phyloP scores from a whole-genome alignment of 192 early-diverging fungal genomes.

The Umbelopsis ramanniana region DNA sequence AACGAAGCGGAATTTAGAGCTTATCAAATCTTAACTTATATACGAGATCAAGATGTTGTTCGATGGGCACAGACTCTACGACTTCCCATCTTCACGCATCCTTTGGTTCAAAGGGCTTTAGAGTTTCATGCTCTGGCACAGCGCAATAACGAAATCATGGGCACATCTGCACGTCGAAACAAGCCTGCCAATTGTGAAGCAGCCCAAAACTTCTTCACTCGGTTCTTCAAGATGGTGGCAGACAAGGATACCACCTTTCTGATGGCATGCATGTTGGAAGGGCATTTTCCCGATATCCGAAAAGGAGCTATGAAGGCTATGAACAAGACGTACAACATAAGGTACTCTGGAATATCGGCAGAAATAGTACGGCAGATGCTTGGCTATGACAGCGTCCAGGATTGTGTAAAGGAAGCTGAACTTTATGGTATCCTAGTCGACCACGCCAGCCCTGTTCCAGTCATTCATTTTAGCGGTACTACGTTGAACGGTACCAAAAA shows the following conservation, averaged over 20 bases:
- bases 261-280: constrained; percentile 79
- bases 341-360: constrained; percentile 29
- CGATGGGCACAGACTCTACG: constrained; percentile 67
- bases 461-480: neutral
- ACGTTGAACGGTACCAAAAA: neutral
- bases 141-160: constrained; percentile 50
- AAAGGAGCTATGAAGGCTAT: constrained; percentile 75
- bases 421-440: constrained; percentile 39
- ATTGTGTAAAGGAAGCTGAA: constrained; percentile 43
- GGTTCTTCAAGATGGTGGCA: constrained; percentile 74
- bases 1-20: constrained; percentile 94
- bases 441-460: neutral
- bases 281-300: constrained; percentile 76
- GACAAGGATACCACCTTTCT: constrained; percentile 66
- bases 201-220: constrained; percentile 65
- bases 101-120: constrained; percentile 72
- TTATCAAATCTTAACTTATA: constrained; percentile 80
- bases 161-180: constrained; percentile 36
- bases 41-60: constrained; percentile 74
- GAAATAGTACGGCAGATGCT: constrained; percentile 35
- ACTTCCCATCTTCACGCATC: constrained; percentile 55
- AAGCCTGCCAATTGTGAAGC: constrained; percentile 57
- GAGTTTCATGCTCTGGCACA: constrained; percentile 66
- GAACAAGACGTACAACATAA: constrained; percentile 60
- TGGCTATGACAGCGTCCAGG: constrained; percentile 40